A percentile compares a stretch with the other conserved stretches of the same genome.
These are phyloP conservation scores for Nemania sp. DNA, from an alignment of 2,329 filamentous ascomycete species.

Conservation along the genomic window DNA sequence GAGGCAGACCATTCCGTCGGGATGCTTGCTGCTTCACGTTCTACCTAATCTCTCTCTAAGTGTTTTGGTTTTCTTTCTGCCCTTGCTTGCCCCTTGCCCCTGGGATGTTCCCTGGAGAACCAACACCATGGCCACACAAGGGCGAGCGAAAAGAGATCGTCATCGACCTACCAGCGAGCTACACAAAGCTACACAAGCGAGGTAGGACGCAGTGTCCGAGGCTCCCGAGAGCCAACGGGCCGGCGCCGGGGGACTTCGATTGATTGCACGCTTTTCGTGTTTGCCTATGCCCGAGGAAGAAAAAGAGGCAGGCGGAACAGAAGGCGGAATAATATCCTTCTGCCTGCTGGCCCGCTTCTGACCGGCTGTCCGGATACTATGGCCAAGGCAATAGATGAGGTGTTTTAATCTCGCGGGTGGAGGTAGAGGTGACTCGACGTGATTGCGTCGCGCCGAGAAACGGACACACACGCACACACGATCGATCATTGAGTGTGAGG, in stretches of 20 bases:
- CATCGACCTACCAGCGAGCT: conserved; percentile 8
- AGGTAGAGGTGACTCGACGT: no score
- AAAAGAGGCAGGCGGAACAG: no score
- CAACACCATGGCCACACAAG: conserved; percentile 13
- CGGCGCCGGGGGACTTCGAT: conserved; percentile 6
- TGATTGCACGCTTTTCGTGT: background rate
- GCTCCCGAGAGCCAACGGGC: background rate
- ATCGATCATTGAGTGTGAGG: no score
- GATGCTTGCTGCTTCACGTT: background rate
- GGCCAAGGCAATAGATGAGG: no score
- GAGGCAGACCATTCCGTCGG: background rate
- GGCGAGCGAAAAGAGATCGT: background rate
- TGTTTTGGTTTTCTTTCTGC: background rate
- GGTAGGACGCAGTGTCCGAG: conserved; percentile 6
- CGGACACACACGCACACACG: no score
- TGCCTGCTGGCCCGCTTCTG: no score
- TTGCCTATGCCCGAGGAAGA: no score
- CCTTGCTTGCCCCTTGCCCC: background rate
- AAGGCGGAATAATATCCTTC: no score
- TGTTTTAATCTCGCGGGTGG: no score
- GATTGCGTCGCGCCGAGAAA: no score
- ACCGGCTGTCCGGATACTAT: no score
- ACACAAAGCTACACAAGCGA: conserved; percentile 21
- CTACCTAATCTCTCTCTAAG: background rate
- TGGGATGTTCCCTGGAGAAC: background rate